Base-by-base conservation (phyloP, 2,329 filamentous ascomycete species). In the Diplodia scrobiculata region DNA sequence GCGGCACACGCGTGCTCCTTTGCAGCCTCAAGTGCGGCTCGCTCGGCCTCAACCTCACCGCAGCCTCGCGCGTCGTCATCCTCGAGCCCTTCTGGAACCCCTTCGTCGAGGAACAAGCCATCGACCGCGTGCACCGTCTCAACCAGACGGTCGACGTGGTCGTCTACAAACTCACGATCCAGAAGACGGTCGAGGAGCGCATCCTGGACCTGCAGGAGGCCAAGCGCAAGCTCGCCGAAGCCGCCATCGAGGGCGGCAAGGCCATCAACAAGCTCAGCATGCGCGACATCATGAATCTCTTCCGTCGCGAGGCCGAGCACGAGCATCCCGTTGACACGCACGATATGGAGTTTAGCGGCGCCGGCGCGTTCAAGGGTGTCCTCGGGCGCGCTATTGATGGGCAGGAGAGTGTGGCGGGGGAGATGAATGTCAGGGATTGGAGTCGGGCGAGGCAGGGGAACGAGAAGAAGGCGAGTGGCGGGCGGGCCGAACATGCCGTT, bases 31-130 rank as follows among this genome's bases (percentile, higher is more conserved):
- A 96, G 73, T 98, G 95, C 73, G 95, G 95, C 69, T 93, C 91
- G 59, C 79, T 99, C 53, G 95, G 95, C 2, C 86, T 99, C 32
- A 99, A 99, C 77, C 82, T 99, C 63, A 99, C 95, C 6, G 95
- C 93, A 0, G 95, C 95, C 10, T 95, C 90, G 68, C 86, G 95
- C 19, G 95, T 99, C 3, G 88, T 99, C 63, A 96, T 99, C 71
- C 83, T 99, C 51, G 95, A 99, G 78, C 95, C 95, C 0, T 99
- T 99, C 79, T 99, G 95, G 95, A 99, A 99, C 77, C 95, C 92
- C 2, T 99, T 99, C 74, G 92, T 99, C 38, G 95, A 99, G 81
- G 95, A 99, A 77, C 95, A 99, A 82, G 95, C 95, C 58, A 99
- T 99, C 71, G 95, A 99, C 78, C 92, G 95, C 65, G 95, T 99